A percentile compares a stretch with the other conserved stretches of the same genome.
Evolutionary conservation across 2,329 filamentous ascomycete genomes (phyloP).

Genomic region (Colletotrichum sp.): DNA sequence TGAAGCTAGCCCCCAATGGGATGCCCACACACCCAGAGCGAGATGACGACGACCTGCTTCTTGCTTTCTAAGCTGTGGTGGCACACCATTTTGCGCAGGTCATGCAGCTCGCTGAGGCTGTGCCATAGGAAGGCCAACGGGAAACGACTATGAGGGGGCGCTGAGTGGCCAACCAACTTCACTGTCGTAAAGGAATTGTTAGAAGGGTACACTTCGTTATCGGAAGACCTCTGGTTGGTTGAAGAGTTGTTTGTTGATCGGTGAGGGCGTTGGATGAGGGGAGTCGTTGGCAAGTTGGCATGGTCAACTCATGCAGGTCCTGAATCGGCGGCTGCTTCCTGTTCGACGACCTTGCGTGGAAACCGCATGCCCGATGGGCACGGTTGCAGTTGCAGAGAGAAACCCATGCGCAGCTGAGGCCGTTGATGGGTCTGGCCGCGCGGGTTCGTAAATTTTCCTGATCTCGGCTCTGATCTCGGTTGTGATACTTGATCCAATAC

Average conservation of each 20-base stretch:
- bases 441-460: background rate
- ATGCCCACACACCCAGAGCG: background rate
- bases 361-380: background rate
- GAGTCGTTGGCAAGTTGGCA: background rate
- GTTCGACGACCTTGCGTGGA: background rate
- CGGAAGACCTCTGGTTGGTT: background rate
- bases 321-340: background rate
- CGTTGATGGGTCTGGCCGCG: background rate
- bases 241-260: background rate
- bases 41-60: slow-evolving; percentile 6
- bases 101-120: background rate
- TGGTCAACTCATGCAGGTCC: background rate
- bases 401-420: background rate
- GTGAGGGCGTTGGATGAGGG: background rate
- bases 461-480: background rate
- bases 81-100: background rate
- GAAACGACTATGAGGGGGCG: background rate
- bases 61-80: background rate
- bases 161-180: background rate
- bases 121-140: background rate
- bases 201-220: background rate
- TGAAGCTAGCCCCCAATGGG: background rate
- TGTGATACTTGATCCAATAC: background rate
- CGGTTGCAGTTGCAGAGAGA: background rate
- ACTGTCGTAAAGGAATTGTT: background rate